Base-by-base conservation (phyloP, 495 filamentous ascomycete genomes). In the Aspergillus saccharolyticus region DNA sequence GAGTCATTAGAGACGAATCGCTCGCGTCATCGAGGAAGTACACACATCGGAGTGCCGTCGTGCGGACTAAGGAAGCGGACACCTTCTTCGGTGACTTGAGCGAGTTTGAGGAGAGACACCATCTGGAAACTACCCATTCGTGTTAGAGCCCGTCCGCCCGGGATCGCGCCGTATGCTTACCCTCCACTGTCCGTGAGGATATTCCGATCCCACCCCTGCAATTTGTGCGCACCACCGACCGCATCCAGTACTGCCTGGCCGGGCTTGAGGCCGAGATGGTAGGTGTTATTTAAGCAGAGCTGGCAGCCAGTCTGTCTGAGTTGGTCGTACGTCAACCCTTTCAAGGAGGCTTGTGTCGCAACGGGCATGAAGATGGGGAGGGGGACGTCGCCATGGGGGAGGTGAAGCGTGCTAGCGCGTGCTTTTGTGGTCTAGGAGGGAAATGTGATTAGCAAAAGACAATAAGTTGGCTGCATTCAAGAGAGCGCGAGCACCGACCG, bases 341-440 rank as follows among this genome's bases (percentile, higher is more conserved):
- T 99, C 28, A 99, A 76, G 0, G 93, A 92, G 0, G 89, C 94
- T 72, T 99, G 94, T n/a, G 94, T 97, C 17, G 95, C 94, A 25
- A 97, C 94, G 17, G 94, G 94, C 91, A 97, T 97, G 72, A 97
- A 99, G 20, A 97, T 84, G 2, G 94, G 94, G 12, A 97, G 81
- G 52, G 88, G 81, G 15, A 97, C 91, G 0, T 87, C 79, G 63
- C 94, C 94, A 83, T 97, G 95, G 39, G 94, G 94, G 1, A 99
- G 85, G 14, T 85, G 84, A 47, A 99, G 82, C 54, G 85, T 84
- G 54, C 92, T 90, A n/a, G 94, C 94, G 60, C 94, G 87, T 14
- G 94, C 94, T 81, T 93, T 91, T 3, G 94, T 97, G 44, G 89
- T 93, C 94, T 98, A 68, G n/a, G 10, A 46, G 20, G 20, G n/a